Conservation (phyloP, 768 basidiomycete genomes). For the Stropharia rugosoannulata region DNA sequence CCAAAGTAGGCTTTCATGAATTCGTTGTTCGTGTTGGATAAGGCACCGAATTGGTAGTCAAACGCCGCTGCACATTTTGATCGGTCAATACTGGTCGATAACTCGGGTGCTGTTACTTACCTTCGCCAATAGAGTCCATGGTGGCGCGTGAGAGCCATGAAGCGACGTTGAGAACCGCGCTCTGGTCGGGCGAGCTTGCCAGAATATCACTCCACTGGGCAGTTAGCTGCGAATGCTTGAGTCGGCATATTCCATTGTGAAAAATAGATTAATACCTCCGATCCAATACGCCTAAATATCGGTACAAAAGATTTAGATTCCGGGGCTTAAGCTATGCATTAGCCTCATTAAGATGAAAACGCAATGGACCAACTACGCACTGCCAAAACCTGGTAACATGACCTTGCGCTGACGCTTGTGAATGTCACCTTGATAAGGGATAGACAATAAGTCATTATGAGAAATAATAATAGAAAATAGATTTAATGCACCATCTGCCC, state of each 20-base stretch:
- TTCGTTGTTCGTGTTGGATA: slow-evolving; percentile 48
- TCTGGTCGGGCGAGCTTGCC: slow-evolving; percentile 38
- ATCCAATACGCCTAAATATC: slow-evolving; percentile 43
- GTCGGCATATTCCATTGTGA: neutral
- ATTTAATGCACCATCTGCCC: slow-evolving; percentile 46
- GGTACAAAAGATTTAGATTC: slow-evolving; percentile 51
- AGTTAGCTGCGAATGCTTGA: slow-evolving; percentile 34
- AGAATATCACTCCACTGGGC: slow-evolving; percentile 52
- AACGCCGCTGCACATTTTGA: slow-evolving; percentile 37
- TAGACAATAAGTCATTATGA: neutral
- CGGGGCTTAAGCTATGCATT: slow-evolving; percentile 24
- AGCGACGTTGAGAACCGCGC: slow-evolving; percentile 45
- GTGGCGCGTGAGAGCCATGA: slow-evolving; percentile 49
- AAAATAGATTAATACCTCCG: slow-evolving; percentile 34
- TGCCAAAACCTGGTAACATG: slow-evolving; percentile 56
- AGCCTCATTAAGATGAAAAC: neutral
- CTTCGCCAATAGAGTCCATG: slow-evolving; percentile 52
- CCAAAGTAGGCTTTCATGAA: slow-evolving; percentile 56
- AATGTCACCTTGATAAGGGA: slow-evolving; percentile 29
- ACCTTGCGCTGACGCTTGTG: slow-evolving; percentile 56
- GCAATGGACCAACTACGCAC: slow-evolving; percentile 19
- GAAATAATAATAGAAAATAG: neutral
- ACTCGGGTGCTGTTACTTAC: slow-evolving; percentile 18
- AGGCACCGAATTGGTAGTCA: slow-evolving; percentile 59
- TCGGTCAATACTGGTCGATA: neutral